Base-by-base conservation (phyloP, 495 filamentous ascomycete species). In the Niebla homalea region DNA sequence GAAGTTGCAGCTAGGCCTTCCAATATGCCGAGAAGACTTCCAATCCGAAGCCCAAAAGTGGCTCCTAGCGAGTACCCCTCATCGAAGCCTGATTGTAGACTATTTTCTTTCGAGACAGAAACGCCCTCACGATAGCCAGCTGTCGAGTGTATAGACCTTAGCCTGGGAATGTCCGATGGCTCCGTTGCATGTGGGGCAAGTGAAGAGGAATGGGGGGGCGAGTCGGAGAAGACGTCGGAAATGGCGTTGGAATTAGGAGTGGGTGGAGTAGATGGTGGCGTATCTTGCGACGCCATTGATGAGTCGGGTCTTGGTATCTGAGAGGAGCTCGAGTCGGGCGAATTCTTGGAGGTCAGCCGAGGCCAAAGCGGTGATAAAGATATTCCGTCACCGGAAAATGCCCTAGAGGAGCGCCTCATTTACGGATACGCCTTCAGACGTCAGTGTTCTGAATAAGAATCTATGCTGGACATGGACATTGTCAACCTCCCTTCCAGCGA, bases 111-210 rank as follows among this genome's bases (percentile, higher is more conserved):
- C 18, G 81, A 83, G 3, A 61, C 58, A 3, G 83, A 70, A 53
- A 96, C 78, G 50, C 92, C 90, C 53, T 90, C 86, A 51, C 90
- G 81, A 67, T 96, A 97, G 44, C 92, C 90, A n/a, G 83, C 79
- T 7, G 81, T 95, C 32, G 76, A 73, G 64, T 96, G 89, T 52
- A 78, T 78, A 38, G 74, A 69, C 52, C 78, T 79, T 14, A 93
- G 75, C 46, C 81, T 76, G n/a, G 84, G 83, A 44, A 88, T 73
- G 56, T 92, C 86, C 38, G 81, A 84, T 18, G 69, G 72, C 49
- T 81, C 75, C 47, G 51, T 19, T 51, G 54, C 21, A 15, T 20
- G 48, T 19, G 23, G 43, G 1, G 41, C 16, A 35, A 4, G 14
- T 14, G 48, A 50, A 14, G 54, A 48, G 41, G 51, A 41, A 8